phyloP scores from a whole-genome alignment of 75 land plant genomes.

The Gnetum montanum region DNA sequence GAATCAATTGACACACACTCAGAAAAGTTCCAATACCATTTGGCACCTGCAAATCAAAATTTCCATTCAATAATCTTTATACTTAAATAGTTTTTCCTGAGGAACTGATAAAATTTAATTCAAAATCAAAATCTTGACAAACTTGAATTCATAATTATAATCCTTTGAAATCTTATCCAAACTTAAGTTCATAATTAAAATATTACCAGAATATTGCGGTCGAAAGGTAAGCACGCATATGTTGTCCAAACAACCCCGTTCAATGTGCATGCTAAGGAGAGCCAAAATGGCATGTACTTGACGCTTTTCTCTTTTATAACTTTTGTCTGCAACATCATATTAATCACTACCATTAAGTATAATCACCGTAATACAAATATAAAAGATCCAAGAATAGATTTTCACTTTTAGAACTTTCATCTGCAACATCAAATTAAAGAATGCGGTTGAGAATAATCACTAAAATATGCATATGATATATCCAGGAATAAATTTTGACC shows the following conservation, averaged over 20 bases:
- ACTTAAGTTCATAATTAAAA: no score
- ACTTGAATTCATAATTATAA: no score
- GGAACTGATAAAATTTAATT: no score
- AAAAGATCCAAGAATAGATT: no score
- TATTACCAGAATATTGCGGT: slow-evolving; percentile 34
- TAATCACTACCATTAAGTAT: not conserved
- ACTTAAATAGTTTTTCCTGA: no score
- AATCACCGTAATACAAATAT: not conserved
- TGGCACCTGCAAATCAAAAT: slow-evolving; percentile 51
- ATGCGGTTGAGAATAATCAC: not conserved
- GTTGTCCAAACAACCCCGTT: slow-evolving; percentile 48
- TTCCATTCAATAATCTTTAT: no score
- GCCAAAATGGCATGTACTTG: slow-evolving; percentile 54
- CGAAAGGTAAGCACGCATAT: slow-evolving; percentile 44
- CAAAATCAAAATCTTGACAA: no score
- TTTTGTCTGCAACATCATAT: slow-evolving; percentile 18
- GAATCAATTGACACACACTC: slow-evolving; percentile 29
- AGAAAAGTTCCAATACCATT: slow-evolving; percentile 45
- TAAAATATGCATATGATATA: not conserved
- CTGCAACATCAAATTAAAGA: not conserved
- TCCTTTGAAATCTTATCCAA: no score
- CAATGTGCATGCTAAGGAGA: slow-evolving; percentile 36
- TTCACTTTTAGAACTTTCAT: not conserved
- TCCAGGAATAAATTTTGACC: not conserved
- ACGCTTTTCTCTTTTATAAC: slow-evolving; percentile 54